Evolutionary conservation across 2,329 filamentous ascomycete genomes (phyloP).

Genomic region (Didymella keratinophila): DNA sequence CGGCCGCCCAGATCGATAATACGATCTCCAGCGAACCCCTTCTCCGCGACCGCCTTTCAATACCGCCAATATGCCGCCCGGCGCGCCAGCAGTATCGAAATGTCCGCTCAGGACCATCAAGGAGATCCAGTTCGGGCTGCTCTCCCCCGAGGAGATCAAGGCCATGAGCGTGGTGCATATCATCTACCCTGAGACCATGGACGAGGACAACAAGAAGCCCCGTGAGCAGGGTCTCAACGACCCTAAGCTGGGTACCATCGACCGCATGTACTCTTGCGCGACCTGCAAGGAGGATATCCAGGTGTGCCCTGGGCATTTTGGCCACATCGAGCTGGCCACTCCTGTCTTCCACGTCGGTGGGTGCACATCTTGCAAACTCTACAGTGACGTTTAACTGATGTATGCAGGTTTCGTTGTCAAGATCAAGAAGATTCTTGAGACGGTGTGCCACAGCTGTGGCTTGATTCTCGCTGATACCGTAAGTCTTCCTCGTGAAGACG

Average conservation of each 20-base stretch:
- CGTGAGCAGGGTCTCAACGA: conserved; percentile 94
- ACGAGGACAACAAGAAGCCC: conserved; percentile 89
- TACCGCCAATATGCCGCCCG: conserved; percentile 73
- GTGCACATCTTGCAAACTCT: conserved; percentile 40
- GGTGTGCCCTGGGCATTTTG: conserved; percentile 97
- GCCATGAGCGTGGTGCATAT: conserved; percentile 97
- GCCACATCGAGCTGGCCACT: conserved; percentile 96
- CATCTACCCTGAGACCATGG: conserved; percentile 99
- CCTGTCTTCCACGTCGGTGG: conserved; percentile 88
- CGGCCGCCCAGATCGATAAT: conserved; percentile 29
- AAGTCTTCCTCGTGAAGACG: conserved; percentile 73
- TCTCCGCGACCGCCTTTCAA: conserved; percentile 16
- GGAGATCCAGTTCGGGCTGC: conserved; percentile 98
- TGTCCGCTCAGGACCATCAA: conserved; percentile 92
- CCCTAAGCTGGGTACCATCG: conserved; percentile 93
- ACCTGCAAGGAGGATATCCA: conserved; percentile 96
- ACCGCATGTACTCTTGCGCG: conserved; percentile 92
- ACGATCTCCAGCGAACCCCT: conserved; percentile 19
- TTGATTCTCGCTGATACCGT: conserved; percentile 98
- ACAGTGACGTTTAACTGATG: conserved; percentile 18
- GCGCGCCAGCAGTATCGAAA: conserved; percentile 76
- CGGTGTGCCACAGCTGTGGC: conserved; percentile 98
- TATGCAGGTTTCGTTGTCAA: conserved; percentile 89
- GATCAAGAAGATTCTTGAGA: conserved; percentile 98
- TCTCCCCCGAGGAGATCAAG: conserved; percentile 99